These are phyloP conservation scores for Cavenderia fasciculata DNA, from an alignment of 78 protist species.

Conservation along the genomic window DNA sequence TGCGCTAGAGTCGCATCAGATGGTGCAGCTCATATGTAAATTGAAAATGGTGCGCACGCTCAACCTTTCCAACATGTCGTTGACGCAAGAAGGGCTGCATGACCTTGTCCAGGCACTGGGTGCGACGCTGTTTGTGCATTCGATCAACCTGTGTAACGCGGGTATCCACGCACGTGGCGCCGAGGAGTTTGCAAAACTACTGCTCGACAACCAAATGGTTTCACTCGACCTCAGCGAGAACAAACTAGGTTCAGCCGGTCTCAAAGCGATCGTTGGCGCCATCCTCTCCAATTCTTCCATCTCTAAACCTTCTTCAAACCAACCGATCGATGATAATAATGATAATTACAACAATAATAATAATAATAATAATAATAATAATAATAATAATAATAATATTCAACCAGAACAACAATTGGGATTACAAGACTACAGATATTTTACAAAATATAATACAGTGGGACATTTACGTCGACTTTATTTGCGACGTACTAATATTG, in stretches of 20 bases:
- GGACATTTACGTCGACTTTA: slow-evolving; percentile 17
- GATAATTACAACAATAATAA: too few relatives aligned
- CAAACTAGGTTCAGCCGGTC: slow-evolving; percentile 9
- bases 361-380: slow-evolving; percentile 1
- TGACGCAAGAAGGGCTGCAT: neutral
- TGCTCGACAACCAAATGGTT: neutral
- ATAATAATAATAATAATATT: neutral
- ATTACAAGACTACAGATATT: too few relatives aligned
- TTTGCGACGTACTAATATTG: slow-evolving; percentile 21
- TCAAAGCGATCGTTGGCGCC: slow-evolving; percentile 4
- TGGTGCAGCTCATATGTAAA: neutral
- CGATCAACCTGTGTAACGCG: slow-evolving; percentile 11
- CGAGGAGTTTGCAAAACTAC: neutral
- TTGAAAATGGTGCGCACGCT: neutral
- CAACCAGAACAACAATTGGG: neutral
- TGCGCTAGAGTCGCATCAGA: neutral
- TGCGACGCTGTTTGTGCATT: neutral
- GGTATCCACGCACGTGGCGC: slow-evolving; percentile 33
- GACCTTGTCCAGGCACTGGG: neutral
- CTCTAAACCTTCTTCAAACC: too few relatives aligned
- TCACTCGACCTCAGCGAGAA: slow-evolving; percentile 61
- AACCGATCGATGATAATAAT: too few relatives aligned
- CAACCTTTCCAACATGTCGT: neutral
- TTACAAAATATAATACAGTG: too few relatives aligned
- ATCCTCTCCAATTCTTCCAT: too few relatives aligned